A percentile compares a stretch with the other conserved stretches of the same genome.
phyloP scores from a whole-genome alignment of 371 early-diverging fungal species.

The Encephalitozoon cuniculi region DNA sequence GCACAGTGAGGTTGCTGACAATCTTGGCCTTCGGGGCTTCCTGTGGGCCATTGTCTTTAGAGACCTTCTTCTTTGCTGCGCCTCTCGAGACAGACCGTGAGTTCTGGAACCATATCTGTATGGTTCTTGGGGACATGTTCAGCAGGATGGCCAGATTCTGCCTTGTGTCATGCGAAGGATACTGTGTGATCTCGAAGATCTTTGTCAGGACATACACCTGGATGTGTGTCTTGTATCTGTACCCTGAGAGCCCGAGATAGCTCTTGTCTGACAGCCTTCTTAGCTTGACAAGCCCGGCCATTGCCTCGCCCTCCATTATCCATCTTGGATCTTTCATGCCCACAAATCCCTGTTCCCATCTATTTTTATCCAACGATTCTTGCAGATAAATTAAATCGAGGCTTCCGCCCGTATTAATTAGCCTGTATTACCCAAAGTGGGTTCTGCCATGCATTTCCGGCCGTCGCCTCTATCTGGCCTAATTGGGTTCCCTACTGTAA shows the following conservation, averaged over 20 bases:
- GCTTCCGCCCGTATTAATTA: neutral
- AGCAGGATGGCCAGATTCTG: slow-evolving; percentile 50
- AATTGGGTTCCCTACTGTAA: too few relatives aligned
- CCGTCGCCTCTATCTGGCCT: too few relatives aligned
- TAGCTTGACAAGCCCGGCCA: neutral
- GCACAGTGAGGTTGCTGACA: neutral
- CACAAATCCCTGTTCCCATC: neutral
- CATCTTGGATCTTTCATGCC: neutral
- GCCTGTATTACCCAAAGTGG: neutral
- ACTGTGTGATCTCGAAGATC: slow-evolving; percentile 46
- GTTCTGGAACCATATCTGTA: slow-evolving; percentile 60
- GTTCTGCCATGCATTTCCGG: too few relatives aligned
- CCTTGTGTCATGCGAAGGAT: slow-evolving; percentile 48
- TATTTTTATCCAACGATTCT: neutral
- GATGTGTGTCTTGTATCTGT: slow-evolving; percentile 15
- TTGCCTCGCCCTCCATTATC: neutral
- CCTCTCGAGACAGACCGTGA: slow-evolving; percentile 7
- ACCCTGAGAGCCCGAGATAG: neutral
- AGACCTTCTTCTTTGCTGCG: neutral
- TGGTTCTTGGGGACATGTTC: slow-evolving; percentile 23
- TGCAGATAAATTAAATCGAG: neutral
- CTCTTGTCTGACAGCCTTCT: neutral
- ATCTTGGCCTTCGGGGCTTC: neutral
- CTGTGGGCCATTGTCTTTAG: neutral
- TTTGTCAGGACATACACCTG: slow-evolving; percentile 44